These are phyloP conservation scores for Hypoxylon sp. DNA, from an alignment of 2,329 filamentous ascomycete species.

Conservation along the genomic window DNA sequence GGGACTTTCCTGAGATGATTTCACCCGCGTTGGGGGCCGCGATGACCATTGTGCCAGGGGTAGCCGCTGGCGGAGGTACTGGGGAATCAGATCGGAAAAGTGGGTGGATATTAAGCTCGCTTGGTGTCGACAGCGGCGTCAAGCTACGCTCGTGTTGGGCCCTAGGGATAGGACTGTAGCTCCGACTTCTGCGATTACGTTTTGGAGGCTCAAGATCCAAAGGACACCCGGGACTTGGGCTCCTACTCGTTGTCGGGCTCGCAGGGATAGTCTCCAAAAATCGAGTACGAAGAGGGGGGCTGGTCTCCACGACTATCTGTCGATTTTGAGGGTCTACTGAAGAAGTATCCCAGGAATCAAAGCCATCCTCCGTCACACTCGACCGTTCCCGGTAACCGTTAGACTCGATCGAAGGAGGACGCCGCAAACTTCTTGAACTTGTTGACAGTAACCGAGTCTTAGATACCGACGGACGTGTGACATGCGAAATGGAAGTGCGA, in stretches of 20 bases:
- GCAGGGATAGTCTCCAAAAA: slow-evolving; percentile 80
- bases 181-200: slow-evolving; percentile 64
- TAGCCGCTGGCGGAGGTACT: slow-evolving; percentile 74
- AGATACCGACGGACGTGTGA: slow-evolving; percentile 69
- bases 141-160: slow-evolving; percentile 55
- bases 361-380: slow-evolving; percentile 69
- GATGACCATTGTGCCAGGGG: slow-evolving; percentile 78
- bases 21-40: slow-evolving; percentile 79
- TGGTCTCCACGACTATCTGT: slow-evolving; percentile 68
- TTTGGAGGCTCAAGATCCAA: slow-evolving; percentile 69
- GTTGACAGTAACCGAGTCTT: slow-evolving; percentile 67
- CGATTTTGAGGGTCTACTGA: slow-evolving; percentile 74
- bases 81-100: slow-evolving; percentile 82
- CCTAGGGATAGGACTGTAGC: slow-evolving; percentile 63
- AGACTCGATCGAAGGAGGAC: slow-evolving; percentile 66
- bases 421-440: slow-evolving; percentile 58
- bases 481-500: slow-evolving; percentile 63
- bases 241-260: slow-evolving; percentile 74
- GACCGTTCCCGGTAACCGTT: slow-evolving; percentile 54
- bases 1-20: slow-evolving; percentile 69
- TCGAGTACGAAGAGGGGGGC: slow-evolving; percentile 62
- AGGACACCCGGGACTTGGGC: slow-evolving; percentile 73
- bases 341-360: slow-evolving; percentile 83
- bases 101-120: slow-evolving; percentile 81
- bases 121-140: slow-evolving; percentile 57